These are phyloP conservation scores for Euptelea pleiosperma DNA, from an alignment of 164 flowering plant species.

Conservation along the genomic window DNA sequence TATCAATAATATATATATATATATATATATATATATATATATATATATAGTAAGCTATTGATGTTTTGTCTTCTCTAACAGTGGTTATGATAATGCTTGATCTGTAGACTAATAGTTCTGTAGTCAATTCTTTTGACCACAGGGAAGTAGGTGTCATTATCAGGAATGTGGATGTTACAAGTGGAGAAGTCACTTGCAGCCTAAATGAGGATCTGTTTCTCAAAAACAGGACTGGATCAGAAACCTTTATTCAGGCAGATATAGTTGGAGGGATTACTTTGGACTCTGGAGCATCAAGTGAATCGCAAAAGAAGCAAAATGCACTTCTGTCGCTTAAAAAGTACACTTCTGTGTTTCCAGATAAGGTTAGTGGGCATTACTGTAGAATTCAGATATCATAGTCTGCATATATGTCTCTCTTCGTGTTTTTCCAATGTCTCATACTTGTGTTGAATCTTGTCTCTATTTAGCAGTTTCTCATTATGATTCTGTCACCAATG, in stretches of 20 bases:
- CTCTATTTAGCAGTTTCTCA: no score
- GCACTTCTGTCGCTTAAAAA: constrained; percentile 42
- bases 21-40: no score
- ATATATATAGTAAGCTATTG: not conserved
- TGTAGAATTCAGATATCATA: not conserved
- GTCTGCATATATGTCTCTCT: no score
- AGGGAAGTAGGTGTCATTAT: constrained; percentile 78
- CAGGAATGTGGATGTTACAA: constrained; percentile 59
- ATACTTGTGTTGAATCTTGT: no score
- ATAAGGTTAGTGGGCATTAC: constrained; percentile 54
- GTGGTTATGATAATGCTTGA: constrained; percentile 6
- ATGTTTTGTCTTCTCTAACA: not conserved
- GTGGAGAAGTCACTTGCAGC: constrained; percentile 64
- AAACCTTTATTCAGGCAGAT: constrained; percentile 30
- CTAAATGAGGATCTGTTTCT: constrained; percentile 58
- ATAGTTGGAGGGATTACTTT: constrained; percentile 21
- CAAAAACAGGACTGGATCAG: constrained; percentile 41
- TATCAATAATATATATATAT: no score
- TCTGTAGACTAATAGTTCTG: constrained; percentile 6
- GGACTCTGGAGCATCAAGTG: constrained; percentile 27
- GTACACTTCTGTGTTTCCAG: constrained; percentile 56
- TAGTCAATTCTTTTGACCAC: constrained; percentile 25
- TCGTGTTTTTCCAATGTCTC: no score
- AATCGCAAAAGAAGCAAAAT: constrained; percentile 37
- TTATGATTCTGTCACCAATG: no score